Conservation (phyloP, 805 yeast species). For the Maudiozyma saulgeensis region DNA sequence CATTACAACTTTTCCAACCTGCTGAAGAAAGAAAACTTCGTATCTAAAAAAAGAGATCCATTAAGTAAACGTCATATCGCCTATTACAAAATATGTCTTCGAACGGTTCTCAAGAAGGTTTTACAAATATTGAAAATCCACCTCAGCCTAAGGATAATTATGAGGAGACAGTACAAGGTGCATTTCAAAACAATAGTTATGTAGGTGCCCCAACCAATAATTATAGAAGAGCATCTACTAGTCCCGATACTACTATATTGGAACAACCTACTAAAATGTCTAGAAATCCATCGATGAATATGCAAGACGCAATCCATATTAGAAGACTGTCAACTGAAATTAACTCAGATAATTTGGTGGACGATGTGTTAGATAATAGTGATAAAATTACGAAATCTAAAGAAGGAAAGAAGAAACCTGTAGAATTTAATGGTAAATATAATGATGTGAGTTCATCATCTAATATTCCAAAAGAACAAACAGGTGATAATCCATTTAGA, state of each 20-base stretch:
- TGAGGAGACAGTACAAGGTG: constrained; percentile 2
- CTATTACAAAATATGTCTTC: too few relatives aligned
- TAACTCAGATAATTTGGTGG: background rate
- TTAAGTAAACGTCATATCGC: too few relatives aligned
- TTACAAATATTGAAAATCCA: constrained; percentile 5
- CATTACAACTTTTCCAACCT: too few relatives aligned
- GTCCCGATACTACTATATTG: background rate
- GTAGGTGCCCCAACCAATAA: constrained; percentile 1
- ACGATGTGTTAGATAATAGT: background rate
- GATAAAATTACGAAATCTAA: background rate
- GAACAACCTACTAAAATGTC: background rate
- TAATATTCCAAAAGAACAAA: background rate
- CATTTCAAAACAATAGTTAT: constrained; percentile 2
- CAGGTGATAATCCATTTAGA: background rate
- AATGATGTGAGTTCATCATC: background rate
- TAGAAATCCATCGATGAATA: background rate
- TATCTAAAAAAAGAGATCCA: too few relatives aligned
- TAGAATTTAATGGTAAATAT: background rate
- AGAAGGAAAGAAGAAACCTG: background rate
- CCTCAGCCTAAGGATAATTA: constrained; percentile 6
- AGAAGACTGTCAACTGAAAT: constrained; percentile 5
- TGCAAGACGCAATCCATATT: constrained; percentile 4
- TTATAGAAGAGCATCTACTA: constrained; percentile 1
- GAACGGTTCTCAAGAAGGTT: background rate
- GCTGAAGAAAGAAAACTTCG: too few relatives aligned